A percentile compares a stretch with the other conserved stretches of the same genome.
phyloP scores from a whole-genome alignment of 305 asterid species.

The Caryopteris hybrid region DNA sequence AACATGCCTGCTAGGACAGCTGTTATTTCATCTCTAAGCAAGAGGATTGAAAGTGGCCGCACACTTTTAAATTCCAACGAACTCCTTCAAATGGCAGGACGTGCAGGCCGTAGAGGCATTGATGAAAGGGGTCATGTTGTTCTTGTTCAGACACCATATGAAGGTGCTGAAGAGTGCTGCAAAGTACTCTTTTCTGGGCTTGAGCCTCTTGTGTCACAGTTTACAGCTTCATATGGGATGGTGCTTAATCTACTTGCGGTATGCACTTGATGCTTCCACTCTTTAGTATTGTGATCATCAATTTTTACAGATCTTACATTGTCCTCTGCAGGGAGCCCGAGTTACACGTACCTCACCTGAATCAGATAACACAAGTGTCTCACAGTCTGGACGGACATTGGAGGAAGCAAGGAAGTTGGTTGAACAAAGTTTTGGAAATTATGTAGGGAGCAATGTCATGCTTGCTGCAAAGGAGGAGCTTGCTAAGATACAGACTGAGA shows the following conservation, averaged over 20 bases:
- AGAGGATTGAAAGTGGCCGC: constrained; percentile 88
- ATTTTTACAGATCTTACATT: constrained; percentile 18
- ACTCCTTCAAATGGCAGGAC: constrained; percentile 98
- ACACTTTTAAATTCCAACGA: constrained; percentile 76
- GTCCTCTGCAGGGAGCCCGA: constrained; percentile 78
- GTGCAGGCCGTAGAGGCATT: constrained; percentile 99
- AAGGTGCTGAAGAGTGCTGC: constrained; percentile 96
- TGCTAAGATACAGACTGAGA: constrained; percentile 74
- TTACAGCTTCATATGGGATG: constrained; percentile 99
- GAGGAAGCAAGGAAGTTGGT: constrained; percentile 96
- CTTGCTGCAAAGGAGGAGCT: constrained; percentile 95
- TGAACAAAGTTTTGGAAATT: constrained; percentile 99
- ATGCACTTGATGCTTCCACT: constrained; percentile 27
- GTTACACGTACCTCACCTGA: constrained; percentile 59
- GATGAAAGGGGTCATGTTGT: constrained; percentile 91
- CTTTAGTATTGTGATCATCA: constrained; percentile 18
- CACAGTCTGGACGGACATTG: constrained; percentile 77
- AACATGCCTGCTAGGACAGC: constrained; percentile 99
- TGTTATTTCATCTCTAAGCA: constrained; percentile 90
- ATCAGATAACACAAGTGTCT: constrained; percentile 42
- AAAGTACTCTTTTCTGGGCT: constrained; percentile 93
- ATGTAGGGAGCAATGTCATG: constrained; percentile 98
- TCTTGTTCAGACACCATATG: constrained; percentile 87
- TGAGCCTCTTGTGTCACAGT: constrained; percentile 94
- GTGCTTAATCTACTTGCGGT: constrained; percentile 98